Percentiles rank a stretch among this genome's conserved stretches.
These are phyloP conservation scores for Vigna mungo DNA, from an alignment of 306 rosid species.

Conservation along the genomic window DNA sequence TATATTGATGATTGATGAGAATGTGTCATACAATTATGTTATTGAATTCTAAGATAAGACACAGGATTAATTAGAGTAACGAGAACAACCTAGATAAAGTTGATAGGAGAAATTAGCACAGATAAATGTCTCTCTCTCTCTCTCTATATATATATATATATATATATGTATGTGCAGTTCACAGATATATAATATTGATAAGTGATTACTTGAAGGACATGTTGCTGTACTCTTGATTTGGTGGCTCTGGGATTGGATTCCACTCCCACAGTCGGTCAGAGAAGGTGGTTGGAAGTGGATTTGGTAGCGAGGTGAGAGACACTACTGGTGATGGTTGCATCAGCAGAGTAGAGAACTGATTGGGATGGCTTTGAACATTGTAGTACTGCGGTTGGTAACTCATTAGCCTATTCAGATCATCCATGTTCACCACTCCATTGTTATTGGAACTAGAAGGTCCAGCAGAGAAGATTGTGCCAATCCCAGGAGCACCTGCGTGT, in stretches of 20 bases:
- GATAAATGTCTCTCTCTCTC: constrained; percentile 19
- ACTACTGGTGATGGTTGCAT: constrained; percentile 48
- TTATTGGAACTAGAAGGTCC: constrained; percentile 3
- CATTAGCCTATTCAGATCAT: constrained; percentile 79
- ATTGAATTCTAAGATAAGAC: constrained; percentile 38
- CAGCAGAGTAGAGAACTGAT: constrained; percentile 53
- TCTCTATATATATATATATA: background rate
- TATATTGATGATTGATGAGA: constrained; percentile 36
- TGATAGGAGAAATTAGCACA: constrained; percentile 41
- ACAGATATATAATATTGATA: background rate
- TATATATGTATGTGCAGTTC: constrained; percentile 45
- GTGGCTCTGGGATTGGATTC: constrained; percentile 76
- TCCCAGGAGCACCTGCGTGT: background rate
- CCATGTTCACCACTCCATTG: constrained; percentile 41
- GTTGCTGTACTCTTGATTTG: constrained; percentile 60
- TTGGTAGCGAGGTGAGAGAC: constrained; percentile 55
- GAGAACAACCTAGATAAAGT: constrained; percentile 27
- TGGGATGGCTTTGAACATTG: constrained; percentile 45
- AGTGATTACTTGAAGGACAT: constrained; percentile 80
- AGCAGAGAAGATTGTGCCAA: background rate
- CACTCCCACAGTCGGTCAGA: constrained; percentile 94
- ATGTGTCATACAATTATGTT: constrained; percentile 40
- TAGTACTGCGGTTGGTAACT: constrained; percentile 62
- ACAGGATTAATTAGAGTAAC: constrained; percentile 8
- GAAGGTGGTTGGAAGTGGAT: constrained; percentile 63